Evolutionary conservation across 352 stramenopile genomes (phyloP).

Genomic region (Pythium monospermum): DNA sequence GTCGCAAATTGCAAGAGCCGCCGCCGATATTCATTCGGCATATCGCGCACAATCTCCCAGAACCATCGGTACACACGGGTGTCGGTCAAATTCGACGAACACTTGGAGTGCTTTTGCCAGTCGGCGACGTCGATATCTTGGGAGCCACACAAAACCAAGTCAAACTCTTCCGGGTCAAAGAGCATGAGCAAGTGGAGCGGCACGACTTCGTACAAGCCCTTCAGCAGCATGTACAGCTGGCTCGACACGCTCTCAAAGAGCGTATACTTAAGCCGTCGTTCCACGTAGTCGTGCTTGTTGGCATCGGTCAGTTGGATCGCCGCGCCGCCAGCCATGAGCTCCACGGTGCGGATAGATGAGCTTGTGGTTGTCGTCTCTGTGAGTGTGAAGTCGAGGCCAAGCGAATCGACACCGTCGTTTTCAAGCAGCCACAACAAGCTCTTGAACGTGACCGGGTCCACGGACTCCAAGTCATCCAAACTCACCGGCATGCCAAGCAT

Average conservation of each 20-base stretch:
- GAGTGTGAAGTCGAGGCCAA: constrained; percentile 44
- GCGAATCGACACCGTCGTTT: constrained; percentile 30
- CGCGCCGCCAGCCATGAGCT: constrained; percentile 14
- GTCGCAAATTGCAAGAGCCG: constrained; percentile 81
- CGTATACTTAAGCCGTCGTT: constrained; percentile 68
- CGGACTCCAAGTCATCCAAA: constrained; percentile 91
- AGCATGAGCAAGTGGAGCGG: constrained; percentile 92
- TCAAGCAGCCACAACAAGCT: constrained; percentile 49
- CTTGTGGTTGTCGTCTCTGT: constrained; percentile 10
- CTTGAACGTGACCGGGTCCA: constrained; percentile 53
- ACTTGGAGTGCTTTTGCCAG: constrained; percentile 87
- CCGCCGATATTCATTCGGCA: constrained; percentile 73
- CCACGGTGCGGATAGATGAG: constrained; percentile 4
- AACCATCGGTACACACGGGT: constrained; percentile 81
- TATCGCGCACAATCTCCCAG: constrained; percentile 94
- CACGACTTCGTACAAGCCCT: constrained; percentile 96
- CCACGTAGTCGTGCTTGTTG: constrained; percentile 94
- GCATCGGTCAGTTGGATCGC: constrained; percentile 88
- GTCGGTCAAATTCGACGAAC: constrained; percentile 40
- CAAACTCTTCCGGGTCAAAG: constrained; percentile 97
- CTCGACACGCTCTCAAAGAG: constrained; percentile 53
- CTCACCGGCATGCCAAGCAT: constrained; percentile 93
- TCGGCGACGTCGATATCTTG: constrained; percentile 95
- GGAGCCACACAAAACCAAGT: constrained; percentile 95
- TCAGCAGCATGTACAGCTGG: constrained; percentile 70